Conservation (phyloP, 371 early-diverging fungal species). For the Mortierella sp. region DNA sequence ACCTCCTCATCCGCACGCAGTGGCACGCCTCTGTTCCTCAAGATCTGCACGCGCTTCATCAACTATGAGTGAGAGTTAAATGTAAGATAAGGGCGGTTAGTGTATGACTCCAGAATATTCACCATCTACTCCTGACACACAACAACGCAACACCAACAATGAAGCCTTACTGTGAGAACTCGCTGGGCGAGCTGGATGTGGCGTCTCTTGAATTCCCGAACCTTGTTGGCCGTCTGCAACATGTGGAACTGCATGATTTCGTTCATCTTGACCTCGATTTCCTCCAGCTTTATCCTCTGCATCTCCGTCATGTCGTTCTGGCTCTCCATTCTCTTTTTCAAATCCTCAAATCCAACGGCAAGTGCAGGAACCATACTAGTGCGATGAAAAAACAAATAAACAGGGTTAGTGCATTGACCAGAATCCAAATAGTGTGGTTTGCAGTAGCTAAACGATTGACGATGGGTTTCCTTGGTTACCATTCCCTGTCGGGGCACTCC, state of each 20-base stretch:
- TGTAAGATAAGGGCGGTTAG: background rate
- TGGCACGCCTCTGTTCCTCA: slow-evolving; percentile 85
- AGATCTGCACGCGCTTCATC: slow-evolving; percentile 84
- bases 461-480: slow-evolving; percentile 57
- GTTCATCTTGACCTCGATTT: slow-evolving; percentile 67
- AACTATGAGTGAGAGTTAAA: slow-evolving; percentile 61
- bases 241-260: slow-evolving; percentile 77
- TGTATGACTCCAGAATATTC: background rate
- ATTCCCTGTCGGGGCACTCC: slow-evolving; percentile 87
- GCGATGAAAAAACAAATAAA: background rate
- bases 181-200: slow-evolving; percentile 86
- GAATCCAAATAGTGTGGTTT: background rate
- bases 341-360: slow-evolving; percentile 91
- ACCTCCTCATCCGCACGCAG: slow-evolving; percentile 88
- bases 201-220: slow-evolving; percentile 74
- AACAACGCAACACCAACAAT: too few relatives aligned
- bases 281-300: slow-evolving; percentile 74
- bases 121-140: background rate
- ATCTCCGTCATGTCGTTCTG: slow-evolving; percentile 75
- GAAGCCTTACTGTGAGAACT: slow-evolving; percentile 63
- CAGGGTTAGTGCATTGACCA: background rate
- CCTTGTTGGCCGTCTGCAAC: slow-evolving; percentile 72
- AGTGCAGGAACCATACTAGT: slow-evolving; percentile 87
- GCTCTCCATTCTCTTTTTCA: slow-evolving; percentile 84
- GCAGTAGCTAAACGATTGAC: background rate